Evolutionary conservation across 306 rosid species (phyloP), one percentile per base, ranked within the genome.

Genomic region (Trifolium dubium): DNA sequence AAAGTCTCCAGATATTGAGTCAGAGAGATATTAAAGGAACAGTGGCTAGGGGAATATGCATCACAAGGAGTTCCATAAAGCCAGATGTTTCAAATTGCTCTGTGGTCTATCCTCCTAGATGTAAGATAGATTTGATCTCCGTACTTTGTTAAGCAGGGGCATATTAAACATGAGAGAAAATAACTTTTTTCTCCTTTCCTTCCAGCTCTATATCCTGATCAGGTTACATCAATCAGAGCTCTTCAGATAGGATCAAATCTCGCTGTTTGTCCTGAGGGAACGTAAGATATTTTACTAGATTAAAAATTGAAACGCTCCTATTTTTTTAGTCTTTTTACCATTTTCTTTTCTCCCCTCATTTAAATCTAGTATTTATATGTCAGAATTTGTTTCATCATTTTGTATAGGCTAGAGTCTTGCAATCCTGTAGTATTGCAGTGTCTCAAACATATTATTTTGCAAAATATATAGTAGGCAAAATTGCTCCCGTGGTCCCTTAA

Each of bases 21-120:
- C 63, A 75, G 72, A 80, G 79, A 77, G 89, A 84, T 55, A 61
- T 65, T 79, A 80, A 87, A 73, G 66, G 84, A 80, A 84, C 77
- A 81, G 89, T 92, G 77, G 98, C 97, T 10, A 86, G 99, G 86
- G 99, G 96, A 78, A 88, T 94, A 80, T 94, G 98, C 80, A 69
- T 94, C 75, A 86, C 96, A 35, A 83, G 68, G 74, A 71, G 83
- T 71, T 86, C 99, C 79, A 77, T 94, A 72, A 89, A 83, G 82
- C 80, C 87, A 77, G 89, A 83, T 72, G 62, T 84, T 62, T 73
- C 85, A 61, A 90, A 82, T 84, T 88, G 85, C 73, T 79, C 88
- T 51, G 81, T 92, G 83, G 89, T 88, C 58, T 92, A 83, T 79
- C 98, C 97, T 83, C 97, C 97, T 79, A 79, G 88, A 86, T 82